These are phyloP conservation scores for Aspergillus puulaauensis DNA, from an alignment of 2,329 filamentous ascomycete species.

Conservation along the genomic window DNA sequence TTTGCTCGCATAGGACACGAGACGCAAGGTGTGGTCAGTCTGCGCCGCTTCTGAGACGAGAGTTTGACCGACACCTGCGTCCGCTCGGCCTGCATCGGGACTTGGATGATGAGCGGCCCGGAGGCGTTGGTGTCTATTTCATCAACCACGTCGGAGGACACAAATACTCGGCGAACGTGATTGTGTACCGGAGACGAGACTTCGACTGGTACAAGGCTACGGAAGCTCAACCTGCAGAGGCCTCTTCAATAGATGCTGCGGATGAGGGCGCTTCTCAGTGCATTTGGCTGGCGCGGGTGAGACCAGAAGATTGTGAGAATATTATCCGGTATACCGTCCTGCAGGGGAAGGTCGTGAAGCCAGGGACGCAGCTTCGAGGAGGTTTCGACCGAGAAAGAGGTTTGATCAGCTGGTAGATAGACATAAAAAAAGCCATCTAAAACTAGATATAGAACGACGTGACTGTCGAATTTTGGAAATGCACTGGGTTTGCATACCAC, in stretches of 20 bases:
- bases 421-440: not conserved
- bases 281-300: slow-evolving; percentile 85
- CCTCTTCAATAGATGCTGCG: slow-evolving; percentile 29
- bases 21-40: slow-evolving; percentile 94
- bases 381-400: slow-evolving; percentile 84
- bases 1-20: slow-evolving; percentile 92
- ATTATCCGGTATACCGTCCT: slow-evolving; percentile 85
- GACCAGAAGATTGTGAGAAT: slow-evolving; percentile 89
- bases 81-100: slow-evolving; percentile 83
- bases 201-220: slow-evolving; percentile 34
- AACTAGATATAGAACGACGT: slow-evolving; percentile 4
- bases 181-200: slow-evolving; percentile 73
- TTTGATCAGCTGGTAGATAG: slow-evolving; percentile 76
- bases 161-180: slow-evolving; percentile 92
- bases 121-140: slow-evolving; percentile 93
- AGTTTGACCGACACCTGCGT: slow-evolving; percentile 85
- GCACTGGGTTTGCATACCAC: not conserved
- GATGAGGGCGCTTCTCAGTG: slow-evolving; percentile 73
- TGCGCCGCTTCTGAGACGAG: slow-evolving; percentile 81
- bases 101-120: slow-evolving; percentile 81
- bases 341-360: slow-evolving; percentile 92
- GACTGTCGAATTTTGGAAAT: not conserved
- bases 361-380: slow-evolving; percentile 77
- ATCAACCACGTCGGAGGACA: slow-evolving; percentile 95
- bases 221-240: slow-evolving; percentile 26